Evolutionary conservation across 257 asterid genomes (phyloP).

Genomic region (Lantana camara): DNA sequence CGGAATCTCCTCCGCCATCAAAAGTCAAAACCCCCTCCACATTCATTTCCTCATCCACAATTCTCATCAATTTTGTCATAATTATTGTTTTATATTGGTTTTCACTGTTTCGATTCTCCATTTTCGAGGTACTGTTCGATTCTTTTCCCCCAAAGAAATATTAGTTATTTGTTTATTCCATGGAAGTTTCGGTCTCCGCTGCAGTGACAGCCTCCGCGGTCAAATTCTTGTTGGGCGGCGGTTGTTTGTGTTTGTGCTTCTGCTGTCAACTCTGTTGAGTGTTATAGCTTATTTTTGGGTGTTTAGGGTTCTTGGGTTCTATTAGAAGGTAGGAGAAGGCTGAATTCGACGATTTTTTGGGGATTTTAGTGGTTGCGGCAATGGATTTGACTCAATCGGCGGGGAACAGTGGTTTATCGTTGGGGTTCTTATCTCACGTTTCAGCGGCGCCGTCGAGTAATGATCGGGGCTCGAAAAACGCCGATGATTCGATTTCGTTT

Average conservation of each 20-base stretch:
- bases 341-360: neutral
- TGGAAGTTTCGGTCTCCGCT: slow-evolving; percentile 30
- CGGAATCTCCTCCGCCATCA: neutral
- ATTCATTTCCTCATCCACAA: slow-evolving; percentile 16
- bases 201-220: slow-evolving; percentile 10
- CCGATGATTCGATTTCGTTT: slow-evolving; percentile 53
- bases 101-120: neutral
- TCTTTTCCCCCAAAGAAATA: neutral
- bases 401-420: slow-evolving; percentile 45
- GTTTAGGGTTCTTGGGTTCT: slow-evolving; percentile 4
- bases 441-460: slow-evolving; percentile 24
- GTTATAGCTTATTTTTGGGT: neutral
- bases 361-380: neutral
- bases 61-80: neutral
- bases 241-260: slow-evolving; percentile 24
- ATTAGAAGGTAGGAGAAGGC: neutral
- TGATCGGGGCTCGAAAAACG: slow-evolving; percentile 34
- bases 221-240: slow-evolving; percentile 14
- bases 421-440: slow-evolving; percentile 59
- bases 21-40: slow-evolving; percentile 35
- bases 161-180: neutral
- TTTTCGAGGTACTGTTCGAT: neutral
- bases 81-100: neutral
- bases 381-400: slow-evolving; percentile 68
- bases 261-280: slow-evolving; percentile 32